phyloP scores from a whole-genome alignment of 805 yeast genomes.

The Torulaspora microellipsoides region DNA sequence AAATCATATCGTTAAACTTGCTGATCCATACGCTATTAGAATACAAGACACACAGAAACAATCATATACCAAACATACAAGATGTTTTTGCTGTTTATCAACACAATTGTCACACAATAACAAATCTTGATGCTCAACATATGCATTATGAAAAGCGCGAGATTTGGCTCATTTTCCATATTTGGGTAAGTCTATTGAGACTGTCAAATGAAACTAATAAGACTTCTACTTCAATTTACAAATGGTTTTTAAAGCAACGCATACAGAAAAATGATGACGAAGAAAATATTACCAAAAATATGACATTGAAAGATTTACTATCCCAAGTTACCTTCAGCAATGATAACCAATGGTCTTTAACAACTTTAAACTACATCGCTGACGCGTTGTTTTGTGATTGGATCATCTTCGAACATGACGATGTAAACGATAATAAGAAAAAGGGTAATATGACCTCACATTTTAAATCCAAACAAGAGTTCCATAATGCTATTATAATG shows the following conservation, averaged over 20 bases:
- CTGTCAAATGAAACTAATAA: conserved; percentile 1
- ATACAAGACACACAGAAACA: background rate
- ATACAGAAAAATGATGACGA: too few relatives aligned
- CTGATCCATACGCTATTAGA: conserved; percentile 2
- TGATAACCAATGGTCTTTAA: conserved; percentile 2
- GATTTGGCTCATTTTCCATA: conserved; percentile 14
- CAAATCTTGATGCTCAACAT: too few relatives aligned
- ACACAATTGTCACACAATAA: conserved; percentile 9
- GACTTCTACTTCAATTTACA: background rate
- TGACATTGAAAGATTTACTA: conserved; percentile 1
- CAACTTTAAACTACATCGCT: conserved; percentile 6
- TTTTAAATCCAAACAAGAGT: conserved; percentile 15
- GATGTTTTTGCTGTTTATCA: conserved; percentile 14
- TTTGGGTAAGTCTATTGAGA: conserved; percentile 14
- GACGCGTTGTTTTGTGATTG: conserved; percentile 18
- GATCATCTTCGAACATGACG: conserved; percentile 1
- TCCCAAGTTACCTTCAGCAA: conserved; percentile 1
- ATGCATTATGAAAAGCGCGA: background rate
- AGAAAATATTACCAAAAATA: background rate
- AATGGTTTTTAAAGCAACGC: conserved; percentile 3
- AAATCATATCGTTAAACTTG: conserved; percentile 1
- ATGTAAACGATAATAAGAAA: background rate
- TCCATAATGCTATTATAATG: conserved; percentile 10
- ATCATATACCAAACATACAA: conserved; percentile 1
- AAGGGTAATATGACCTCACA: background rate